A percentile compares a stretch with the other conserved stretches of the same genome.
These are phyloP conservation scores for Rubroboletus satanas DNA, from an alignment of 768 basidiomycete species.

Conservation along the genomic window DNA sequence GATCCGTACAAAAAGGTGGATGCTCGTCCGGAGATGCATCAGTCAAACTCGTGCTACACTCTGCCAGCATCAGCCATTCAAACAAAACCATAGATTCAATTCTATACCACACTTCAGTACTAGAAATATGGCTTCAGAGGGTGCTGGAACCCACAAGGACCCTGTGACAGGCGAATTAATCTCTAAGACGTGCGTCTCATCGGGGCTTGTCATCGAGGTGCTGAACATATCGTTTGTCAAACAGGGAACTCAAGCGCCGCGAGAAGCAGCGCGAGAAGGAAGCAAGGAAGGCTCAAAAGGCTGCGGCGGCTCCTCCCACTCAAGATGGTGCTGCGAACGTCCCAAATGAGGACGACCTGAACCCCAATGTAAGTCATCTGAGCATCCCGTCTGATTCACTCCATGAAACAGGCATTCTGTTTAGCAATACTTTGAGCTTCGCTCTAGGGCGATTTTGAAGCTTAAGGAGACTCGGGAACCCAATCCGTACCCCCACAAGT, in stretches of 20 bases:
- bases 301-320: slow-evolving; percentile 41
- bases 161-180: slow-evolving; percentile 94
- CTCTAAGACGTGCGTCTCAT: slow-evolving; percentile 78
- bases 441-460: slow-evolving; percentile 82
- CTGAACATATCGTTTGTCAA: slow-evolving; percentile 26
- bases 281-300: slow-evolving; percentile 75
- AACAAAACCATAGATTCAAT: not conserved
- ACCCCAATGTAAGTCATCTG: slow-evolving; percentile 70
- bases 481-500: slow-evolving; percentile 99
- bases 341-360: slow-evolving; percentile 76
- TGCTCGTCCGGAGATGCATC: slow-evolving; percentile 26
- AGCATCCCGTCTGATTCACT: not conserved
- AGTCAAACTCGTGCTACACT: slow-evolving; percentile 9
- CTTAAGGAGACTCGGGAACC: slow-evolving; percentile 82
- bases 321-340: slow-evolving; percentile 40
- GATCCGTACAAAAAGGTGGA: slow-evolving; percentile 16
- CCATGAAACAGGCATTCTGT: not conserved
- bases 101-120: slow-evolving; percentile 1
- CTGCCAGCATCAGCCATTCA: slow-evolving; percentile 1
- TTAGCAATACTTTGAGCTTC: slow-evolving; percentile 96
- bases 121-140: slow-evolving; percentile 39
- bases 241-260: slow-evolving; percentile 91
- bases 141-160: slow-evolving; percentile 52
- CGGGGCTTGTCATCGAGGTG: slow-evolving; percentile 10
- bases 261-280: slow-evolving; percentile 75